A percentile compares a stretch with the other conserved stretches of the same genome.
Conservation (phyloP, 2,329 filamentous ascomycete species). For the Fusarium beomiforme region DNA sequence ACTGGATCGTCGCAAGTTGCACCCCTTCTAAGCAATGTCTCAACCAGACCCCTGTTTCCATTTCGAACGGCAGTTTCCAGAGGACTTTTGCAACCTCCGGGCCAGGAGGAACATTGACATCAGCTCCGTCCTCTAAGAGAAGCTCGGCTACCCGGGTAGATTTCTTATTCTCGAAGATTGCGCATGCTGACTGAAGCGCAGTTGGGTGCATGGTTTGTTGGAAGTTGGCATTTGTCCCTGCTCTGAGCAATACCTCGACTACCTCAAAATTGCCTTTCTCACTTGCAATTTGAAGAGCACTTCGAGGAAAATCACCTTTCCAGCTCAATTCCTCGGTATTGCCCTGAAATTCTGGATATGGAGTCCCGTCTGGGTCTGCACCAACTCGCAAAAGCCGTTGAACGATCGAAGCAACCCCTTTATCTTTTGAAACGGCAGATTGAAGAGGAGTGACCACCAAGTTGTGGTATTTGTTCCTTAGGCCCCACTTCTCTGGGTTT, state of each 20-base stretch:
- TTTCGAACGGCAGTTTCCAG: neutral
- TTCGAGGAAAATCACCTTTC: accelerated
- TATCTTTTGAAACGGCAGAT: neutral
- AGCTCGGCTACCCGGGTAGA: neutral
- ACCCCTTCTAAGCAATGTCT: neutral
- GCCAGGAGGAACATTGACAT: neutral
- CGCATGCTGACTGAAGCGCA: neutral
- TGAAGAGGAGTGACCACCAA: neutral
- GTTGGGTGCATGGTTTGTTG: accelerated
- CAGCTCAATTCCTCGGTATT: accelerated
- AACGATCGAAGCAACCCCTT: accelerated
- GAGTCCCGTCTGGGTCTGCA: neutral
- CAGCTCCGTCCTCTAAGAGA: neutral
- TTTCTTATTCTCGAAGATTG: neutral
- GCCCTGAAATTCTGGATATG: accelerated
- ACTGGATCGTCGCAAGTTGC: neutral
- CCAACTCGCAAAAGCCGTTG: neutral
- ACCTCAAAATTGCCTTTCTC: neutral
- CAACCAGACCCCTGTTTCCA: neutral
- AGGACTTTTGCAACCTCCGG: neutral
- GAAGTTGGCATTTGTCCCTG: neutral
- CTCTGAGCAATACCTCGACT: neutral
- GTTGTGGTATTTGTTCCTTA: accelerated
- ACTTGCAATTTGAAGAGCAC: neutral
- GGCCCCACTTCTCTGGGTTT: too few relatives aligned